phyloP scores from a whole-genome alignment of 2,329 filamentous ascomycete species.

The Rachicladosporium sp. region DNA sequence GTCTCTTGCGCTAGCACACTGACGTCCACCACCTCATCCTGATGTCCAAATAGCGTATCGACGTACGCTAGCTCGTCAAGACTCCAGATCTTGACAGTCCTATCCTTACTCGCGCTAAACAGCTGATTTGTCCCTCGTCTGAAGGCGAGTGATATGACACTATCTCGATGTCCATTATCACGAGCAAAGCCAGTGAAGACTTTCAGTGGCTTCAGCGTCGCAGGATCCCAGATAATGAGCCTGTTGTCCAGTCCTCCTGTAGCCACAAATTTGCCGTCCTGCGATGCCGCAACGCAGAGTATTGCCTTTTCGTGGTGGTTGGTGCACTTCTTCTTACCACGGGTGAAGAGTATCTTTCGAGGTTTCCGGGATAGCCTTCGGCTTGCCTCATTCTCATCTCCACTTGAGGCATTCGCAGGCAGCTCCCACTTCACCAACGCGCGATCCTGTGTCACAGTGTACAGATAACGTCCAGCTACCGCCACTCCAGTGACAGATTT shows the following conservation, averaged over 20 bases:
- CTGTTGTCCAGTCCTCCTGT: slow-evolving; percentile 79
- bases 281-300: slow-evolving; percentile 70
- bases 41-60: slow-evolving; percentile 92
- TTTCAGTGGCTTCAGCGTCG: slow-evolving; percentile 62
- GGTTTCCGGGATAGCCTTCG: slow-evolving; percentile 32
- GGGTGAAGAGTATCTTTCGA: slow-evolving; percentile 49
- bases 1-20: slow-evolving; percentile 74
- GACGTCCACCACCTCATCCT: slow-evolving; percentile 77
- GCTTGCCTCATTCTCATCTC: slow-evolving; percentile 16
- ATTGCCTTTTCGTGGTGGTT: slow-evolving; percentile 69
- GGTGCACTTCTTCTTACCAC: slow-evolving; percentile 51
- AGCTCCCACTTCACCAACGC: slow-evolving; percentile 82
- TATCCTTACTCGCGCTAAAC: slow-evolving; percentile 80
- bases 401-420: slow-evolving; percentile 35
- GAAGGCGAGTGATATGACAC: slow-evolving; percentile 75
- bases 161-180: slow-evolving; percentile 54
- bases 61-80: slow-evolving; percentile 85
- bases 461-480: slow-evolving; percentile 65
- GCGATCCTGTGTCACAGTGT: slow-evolving; percentile 79
- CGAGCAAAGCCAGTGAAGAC: slow-evolving; percentile 88
- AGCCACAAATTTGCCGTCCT: slow-evolving; percentile 80
- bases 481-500: slow-evolving; percentile 69
- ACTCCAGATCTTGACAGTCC: slow-evolving; percentile 92
- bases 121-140: slow-evolving; percentile 64
- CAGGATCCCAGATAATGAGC: slow-evolving; percentile 79